Base-by-base conservation (phyloP, 441 rosid genomes). In the Erysimum pusillum region DNA sequence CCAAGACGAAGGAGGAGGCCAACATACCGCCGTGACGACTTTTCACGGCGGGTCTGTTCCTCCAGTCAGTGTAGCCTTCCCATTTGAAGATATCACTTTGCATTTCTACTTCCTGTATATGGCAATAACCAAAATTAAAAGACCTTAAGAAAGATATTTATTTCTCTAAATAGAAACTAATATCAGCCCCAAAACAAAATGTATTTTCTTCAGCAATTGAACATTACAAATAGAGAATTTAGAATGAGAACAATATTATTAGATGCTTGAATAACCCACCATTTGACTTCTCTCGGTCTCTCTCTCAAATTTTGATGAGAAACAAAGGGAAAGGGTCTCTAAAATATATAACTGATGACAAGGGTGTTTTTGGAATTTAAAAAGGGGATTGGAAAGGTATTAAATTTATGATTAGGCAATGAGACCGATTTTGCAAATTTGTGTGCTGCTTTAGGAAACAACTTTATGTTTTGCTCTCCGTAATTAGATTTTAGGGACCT, bases 51-150 rank as follows among this genome's bases (percentile, higher is more conserved):
- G 91, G 82, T 69, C 77, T 82, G 75, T 81, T 88, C 77, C 90
- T 90, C 97, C 97, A 93, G 45, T 93, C 90, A 5, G 89, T 87
- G 65, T 91, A 93, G 17, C 98, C 97, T 71, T 86, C 93, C 97
- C 97, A 91, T 62, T 68, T 67, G 18, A 63, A 48, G 20, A 9
- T 64, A 44, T 42, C 52, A 52, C 73, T 70, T 36, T 60, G 65
- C 65, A 36, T 18, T 35, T 76, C 89, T 64, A 63, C 88, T 58
- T 91, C 93, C 98, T 89, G 49, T 6, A 58, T 35, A 7, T 52
- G 56, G 44, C 5, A 35, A 17, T 18, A 38, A 13, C n/a, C 44
- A 60, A 18, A 9, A 32, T 7, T n/a, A 57, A 20, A 28, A 12
- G 12, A 52, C 9, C 17, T 31, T 58, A 1, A 36, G 31, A 17